These are phyloP conservation scores for Podaxis sp. DNA, from an alignment of 768 basidiomycete genomes.

Conservation along the genomic window DNA sequence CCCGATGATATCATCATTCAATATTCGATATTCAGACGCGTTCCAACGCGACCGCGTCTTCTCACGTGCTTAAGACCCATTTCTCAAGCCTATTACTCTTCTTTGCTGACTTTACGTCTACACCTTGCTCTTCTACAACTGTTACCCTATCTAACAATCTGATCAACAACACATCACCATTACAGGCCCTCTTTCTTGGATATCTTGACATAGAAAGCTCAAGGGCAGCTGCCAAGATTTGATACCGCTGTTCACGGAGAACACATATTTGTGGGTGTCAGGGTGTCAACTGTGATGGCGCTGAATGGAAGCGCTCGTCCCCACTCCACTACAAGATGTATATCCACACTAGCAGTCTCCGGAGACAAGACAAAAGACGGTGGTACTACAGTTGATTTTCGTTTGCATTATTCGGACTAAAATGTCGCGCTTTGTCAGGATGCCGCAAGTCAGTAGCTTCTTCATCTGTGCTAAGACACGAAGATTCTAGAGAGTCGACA, in stretches of 20 bases:
- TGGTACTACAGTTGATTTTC: background rate
- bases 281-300: background rate
- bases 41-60: background rate
- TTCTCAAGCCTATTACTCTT: background rate
- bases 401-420: background rate
- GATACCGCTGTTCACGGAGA: background rate
- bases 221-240: background rate
- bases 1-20: background rate
- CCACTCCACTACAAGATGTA: background rate
- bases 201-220: background rate
- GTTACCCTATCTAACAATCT: background rate
- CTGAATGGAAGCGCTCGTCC: background rate
- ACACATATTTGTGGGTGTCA: background rate
- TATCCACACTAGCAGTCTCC: background rate
- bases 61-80: conserved; percentile 1
- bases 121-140: background rate
- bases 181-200: background rate
- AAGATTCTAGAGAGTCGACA: background rate
- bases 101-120: background rate
- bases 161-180: background rate
- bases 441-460: background rate
- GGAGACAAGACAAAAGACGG: background rate
- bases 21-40: background rate
- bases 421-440: background rate
- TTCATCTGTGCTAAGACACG: background rate